Conservation (phyloP, 106 monocot species). For the Phalaenopsis equestris region DNA sequence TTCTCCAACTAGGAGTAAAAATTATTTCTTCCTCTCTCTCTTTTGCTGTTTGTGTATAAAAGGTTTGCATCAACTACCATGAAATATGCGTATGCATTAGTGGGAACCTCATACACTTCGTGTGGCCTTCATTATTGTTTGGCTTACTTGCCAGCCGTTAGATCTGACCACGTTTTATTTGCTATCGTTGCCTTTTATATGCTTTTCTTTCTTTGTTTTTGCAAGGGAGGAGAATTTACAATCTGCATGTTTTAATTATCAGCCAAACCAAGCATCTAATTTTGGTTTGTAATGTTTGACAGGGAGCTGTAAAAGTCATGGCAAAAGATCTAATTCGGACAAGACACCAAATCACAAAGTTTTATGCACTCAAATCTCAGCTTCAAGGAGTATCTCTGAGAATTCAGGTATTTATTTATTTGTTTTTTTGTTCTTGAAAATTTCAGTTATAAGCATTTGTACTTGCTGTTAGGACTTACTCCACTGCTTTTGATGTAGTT, state of each 20-base stretch:
- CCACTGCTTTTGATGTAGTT: slow-evolving; percentile 1
- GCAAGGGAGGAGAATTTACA: background rate
- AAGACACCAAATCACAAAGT: slow-evolving; percentile 82
- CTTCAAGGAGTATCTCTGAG: slow-evolving; percentile 90
- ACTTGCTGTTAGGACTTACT: background rate
- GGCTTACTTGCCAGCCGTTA: background rate
- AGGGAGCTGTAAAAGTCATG: slow-evolving; percentile 89
- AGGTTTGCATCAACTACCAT: background rate
- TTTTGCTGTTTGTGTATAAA: no score
- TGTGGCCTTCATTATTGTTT: background rate
- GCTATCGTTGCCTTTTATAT: background rate
- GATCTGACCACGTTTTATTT: background rate
- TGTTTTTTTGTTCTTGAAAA: background rate
- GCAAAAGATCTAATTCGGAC: slow-evolving; percentile 85
- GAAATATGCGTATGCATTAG: background rate
- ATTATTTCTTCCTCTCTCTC: no score
- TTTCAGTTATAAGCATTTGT: background rate
- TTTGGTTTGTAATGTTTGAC: slow-evolving; percentile 4
- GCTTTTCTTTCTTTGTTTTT: background rate
- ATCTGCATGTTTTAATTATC: background rate
- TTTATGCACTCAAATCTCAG: slow-evolving; percentile 88
- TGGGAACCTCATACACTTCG: no score
- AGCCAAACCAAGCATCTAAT: background rate
- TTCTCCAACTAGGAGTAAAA: no score
- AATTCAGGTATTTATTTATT: slow-evolving; percentile 58